Evolutionary conservation across 352 stramenopile species (phyloP).

Genomic region (Globisporangium uncinulatum): DNA sequence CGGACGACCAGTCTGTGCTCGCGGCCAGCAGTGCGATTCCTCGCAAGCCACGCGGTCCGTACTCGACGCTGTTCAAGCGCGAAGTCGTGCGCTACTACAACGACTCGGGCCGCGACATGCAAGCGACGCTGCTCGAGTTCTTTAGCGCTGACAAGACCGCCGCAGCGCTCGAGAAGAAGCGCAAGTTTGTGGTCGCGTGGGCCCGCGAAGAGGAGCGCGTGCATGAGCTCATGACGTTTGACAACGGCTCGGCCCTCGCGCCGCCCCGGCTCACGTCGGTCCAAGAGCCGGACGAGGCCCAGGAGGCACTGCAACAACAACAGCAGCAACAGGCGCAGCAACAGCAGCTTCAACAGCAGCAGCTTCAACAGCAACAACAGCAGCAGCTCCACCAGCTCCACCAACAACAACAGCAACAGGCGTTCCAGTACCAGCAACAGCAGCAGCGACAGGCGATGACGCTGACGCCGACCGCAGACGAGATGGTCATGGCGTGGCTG

Average conservation of each 20-base stretch:
- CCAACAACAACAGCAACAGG: slow-evolving; percentile 3
- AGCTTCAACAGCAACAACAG: slow-evolving; percentile 4
- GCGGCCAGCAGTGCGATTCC: slow-evolving; percentile 8
- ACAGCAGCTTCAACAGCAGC: slow-evolving; percentile 2
- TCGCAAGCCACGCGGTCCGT: slow-evolving; percentile 8
- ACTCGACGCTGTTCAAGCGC: slow-evolving; percentile 16
- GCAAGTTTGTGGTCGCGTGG: slow-evolving; percentile 14
- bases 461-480: slow-evolving; percentile 4
- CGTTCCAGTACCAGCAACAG: not conserved
- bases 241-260: slow-evolving; percentile 6
- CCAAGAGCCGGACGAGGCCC: too few relatives aligned
- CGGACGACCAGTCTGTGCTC: slow-evolving; percentile 8
- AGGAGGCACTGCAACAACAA: too few relatives aligned
- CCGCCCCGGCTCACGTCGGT: not conserved
- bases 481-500: slow-evolving; percentile 14
- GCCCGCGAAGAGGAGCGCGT: slow-evolving; percentile 11
- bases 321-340: not conserved
- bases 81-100: slow-evolving; percentile 16
- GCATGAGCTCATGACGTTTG: slow-evolving; percentile 14
- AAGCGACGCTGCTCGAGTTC: slow-evolving; percentile 12
- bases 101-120: slow-evolving; percentile 7
- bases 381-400: not conserved
- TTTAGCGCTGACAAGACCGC: slow-evolving; percentile 12
- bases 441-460: slow-evolving; percentile 1
- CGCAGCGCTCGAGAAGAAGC: slow-evolving; percentile 14